Conservation (phyloP, 2,329 filamentous ascomycete species). For the Curvularia verruculosa region DNA sequence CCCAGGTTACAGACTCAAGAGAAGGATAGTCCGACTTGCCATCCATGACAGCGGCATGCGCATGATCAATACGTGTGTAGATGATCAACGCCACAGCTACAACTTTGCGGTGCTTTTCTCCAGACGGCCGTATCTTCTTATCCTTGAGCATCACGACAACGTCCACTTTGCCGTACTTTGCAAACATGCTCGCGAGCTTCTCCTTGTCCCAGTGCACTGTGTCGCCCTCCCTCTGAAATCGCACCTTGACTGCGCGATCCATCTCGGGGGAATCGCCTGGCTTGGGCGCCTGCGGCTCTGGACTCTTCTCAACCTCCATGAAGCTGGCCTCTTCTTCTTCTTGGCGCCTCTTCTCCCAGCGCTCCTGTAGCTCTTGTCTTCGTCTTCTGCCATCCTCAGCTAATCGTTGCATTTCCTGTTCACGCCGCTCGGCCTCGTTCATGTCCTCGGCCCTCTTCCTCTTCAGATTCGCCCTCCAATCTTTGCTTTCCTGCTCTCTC, state of each 20-base stretch:
- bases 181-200: slow-evolving; percentile 55
- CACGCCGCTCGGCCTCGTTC: slow-evolving; percentile 63
- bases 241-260: slow-evolving; percentile 64
- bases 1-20: slow-evolving; percentile 63
- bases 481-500: slow-evolving; percentile 63
- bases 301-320: slow-evolving; percentile 43
- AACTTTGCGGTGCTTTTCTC: slow-evolving; percentile 58
- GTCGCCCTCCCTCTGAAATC: slow-evolving; percentile 59
- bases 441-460: slow-evolving; percentile 54
- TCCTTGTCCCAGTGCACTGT: slow-evolving; percentile 55
- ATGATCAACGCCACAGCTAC: slow-evolving; percentile 62
- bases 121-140: slow-evolving; percentile 58
- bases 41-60: slow-evolving; percentile 63
- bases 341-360: slow-evolving; percentile 60
- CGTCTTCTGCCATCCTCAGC: slow-evolving; percentile 59
- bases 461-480: slow-evolving; percentile 46
- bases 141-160: slow-evolving; percentile 62
- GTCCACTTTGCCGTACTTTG: slow-evolving; percentile 63
- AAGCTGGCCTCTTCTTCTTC: slow-evolving; percentile 52
- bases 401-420: slow-evolving; percentile 56
- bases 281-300: slow-evolving; percentile 23
- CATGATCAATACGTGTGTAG: slow-evolving; percentile 63
- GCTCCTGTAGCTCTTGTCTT: slow-evolving; percentile 61
- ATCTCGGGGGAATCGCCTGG: slow-evolving; percentile 55
- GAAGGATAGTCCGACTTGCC: slow-evolving; percentile 55